Percentiles rank a stretch among this genome's conserved stretches.
Conservation (phyloP, 2,329 filamentous ascomycete genomes). For the Xylariaceae sp. region DNA sequence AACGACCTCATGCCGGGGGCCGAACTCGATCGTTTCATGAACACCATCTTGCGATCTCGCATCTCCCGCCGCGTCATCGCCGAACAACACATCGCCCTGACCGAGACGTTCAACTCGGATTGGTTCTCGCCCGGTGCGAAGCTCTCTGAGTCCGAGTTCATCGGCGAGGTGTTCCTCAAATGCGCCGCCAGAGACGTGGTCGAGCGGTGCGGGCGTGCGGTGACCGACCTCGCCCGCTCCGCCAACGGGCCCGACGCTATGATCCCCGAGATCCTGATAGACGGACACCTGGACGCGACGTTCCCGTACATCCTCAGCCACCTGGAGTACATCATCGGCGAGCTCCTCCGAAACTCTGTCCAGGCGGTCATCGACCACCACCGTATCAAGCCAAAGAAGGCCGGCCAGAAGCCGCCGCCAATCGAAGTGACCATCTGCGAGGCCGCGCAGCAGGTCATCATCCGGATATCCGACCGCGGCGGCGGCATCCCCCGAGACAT, state of each 20-base stretch:
- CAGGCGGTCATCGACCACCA: slow-evolving; percentile 82
- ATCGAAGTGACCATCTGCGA: slow-evolving; percentile 95
- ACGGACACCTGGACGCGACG: slow-evolving; percentile 80
- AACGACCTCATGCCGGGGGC: slow-evolving; percentile 73
- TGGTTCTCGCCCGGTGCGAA: slow-evolving; percentile 83
- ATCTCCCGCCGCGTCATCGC: slow-evolving; percentile 96
- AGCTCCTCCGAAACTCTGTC: slow-evolving; percentile 89
- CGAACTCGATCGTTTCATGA: slow-evolving; percentile 91
- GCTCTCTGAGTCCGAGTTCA: slow-evolving; percentile 70
- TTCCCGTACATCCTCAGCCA: slow-evolving; percentile 97
- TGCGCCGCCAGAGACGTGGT: slow-evolving; percentile 90
- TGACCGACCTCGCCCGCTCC: slow-evolving; percentile 66
- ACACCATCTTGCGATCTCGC: slow-evolving; percentile 80
- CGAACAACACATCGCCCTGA: slow-evolving; percentile 91
- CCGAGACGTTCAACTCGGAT: slow-evolving; percentile 85
- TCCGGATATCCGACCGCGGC: slow-evolving; percentile 91
- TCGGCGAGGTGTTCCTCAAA: slow-evolving; percentile 91
- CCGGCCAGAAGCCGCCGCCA: slow-evolving; percentile 55
- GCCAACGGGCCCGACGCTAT: slow-evolving; percentile 66
- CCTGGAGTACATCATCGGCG: slow-evolving; percentile 93
- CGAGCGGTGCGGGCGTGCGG: slow-evolving; percentile 71
- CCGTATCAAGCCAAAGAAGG: slow-evolving; percentile 33
- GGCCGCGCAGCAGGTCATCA: slow-evolving; percentile 88
- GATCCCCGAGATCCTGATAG: slow-evolving; percentile 75
- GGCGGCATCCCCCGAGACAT: slow-evolving; percentile 84